A percentile compares a stretch with the other conserved stretches of the same genome.
Evolutionary conservation across 768 basidiomycete species (phyloP).

Genomic region (Phylloporus arenicola): DNA sequence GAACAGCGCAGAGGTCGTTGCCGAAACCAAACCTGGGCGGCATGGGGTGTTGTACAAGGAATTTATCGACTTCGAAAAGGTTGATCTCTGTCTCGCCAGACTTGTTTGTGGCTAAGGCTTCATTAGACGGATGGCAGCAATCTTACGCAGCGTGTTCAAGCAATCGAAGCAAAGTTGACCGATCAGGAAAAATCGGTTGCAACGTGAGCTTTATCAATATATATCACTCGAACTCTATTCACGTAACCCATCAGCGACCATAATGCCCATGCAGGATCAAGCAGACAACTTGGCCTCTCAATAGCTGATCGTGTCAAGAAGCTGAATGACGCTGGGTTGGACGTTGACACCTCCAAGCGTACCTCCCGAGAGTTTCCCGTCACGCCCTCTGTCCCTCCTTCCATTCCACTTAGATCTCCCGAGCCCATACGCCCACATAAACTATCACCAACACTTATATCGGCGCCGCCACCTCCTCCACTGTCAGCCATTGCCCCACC

Average conservation of each 20-base stretch:
- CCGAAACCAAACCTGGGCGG: slow-evolving; percentile 44
- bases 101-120: slow-evolving; percentile 10
- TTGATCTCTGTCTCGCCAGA: slow-evolving; percentile 31
- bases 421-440: slow-evolving; percentile 33
- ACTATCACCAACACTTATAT: slow-evolving; percentile 34
- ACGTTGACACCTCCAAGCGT: slow-evolving; percentile 52
- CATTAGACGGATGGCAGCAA: slow-evolving; percentile 36
- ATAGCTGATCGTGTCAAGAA: slow-evolving; percentile 81
- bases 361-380: slow-evolving; percentile 48
- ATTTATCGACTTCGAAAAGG: slow-evolving; percentile 60
- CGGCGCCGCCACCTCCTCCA: slow-evolving; percentile 22
- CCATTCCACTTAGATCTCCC: slow-evolving; percentile 27
- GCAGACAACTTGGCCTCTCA: slow-evolving; percentile 50
- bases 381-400: slow-evolving; percentile 28
- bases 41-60: slow-evolving; percentile 57
- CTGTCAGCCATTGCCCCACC: slow-evolving; percentile 10
- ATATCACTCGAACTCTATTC: slow-evolving; percentile 5
- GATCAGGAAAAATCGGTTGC: slow-evolving; percentile 39
- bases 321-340: slow-evolving; percentile 66
- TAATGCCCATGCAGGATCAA: slow-evolving; percentile 29
- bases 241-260: slow-evolving; percentile 13
- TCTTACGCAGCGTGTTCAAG: slow-evolving; percentile 37
- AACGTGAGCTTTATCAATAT: slow-evolving; percentile 21
- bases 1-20: slow-evolving; percentile 52
- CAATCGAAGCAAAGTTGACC: slow-evolving; percentile 42